phyloP scores from a whole-genome alignment of 805 yeast genomes.

The Crinitomyces ghanaensis region DNA sequence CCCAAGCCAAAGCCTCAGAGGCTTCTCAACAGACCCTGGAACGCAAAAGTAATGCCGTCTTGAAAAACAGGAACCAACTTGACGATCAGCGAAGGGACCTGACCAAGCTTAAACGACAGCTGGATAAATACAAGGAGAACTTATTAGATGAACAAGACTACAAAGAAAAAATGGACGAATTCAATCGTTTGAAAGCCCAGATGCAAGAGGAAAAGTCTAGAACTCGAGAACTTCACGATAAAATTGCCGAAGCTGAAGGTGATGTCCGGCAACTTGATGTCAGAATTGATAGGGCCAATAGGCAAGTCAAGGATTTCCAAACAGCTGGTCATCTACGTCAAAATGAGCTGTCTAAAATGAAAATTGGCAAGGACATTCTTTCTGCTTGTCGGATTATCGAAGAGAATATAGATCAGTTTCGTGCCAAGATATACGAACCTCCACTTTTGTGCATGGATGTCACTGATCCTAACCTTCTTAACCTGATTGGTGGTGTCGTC shows the following conservation, averaged over 20 bases:
- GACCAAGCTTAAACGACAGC: background rate
- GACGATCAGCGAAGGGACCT: background rate
- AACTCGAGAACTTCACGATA: slow-evolving; percentile 15
- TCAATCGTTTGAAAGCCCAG: background rate
- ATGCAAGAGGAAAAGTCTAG: background rate
- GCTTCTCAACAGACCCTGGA: slow-evolving; percentile 8
- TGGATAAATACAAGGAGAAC: background rate
- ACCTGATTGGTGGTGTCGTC: slow-evolving; percentile 46
- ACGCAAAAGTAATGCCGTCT: slow-evolving; percentile 7
- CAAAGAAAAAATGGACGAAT: no score
- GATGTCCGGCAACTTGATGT: background rate
- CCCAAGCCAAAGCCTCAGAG: no score
- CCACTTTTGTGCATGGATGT: slow-evolving; percentile 57
- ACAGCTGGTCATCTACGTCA: no score
- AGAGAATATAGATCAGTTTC: slow-evolving; percentile 28
- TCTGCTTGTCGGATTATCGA: no score
- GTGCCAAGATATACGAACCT: slow-evolving; percentile 50
- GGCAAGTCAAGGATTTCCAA: background rate
- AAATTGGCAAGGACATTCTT: no score
- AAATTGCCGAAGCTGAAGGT: slow-evolving; percentile 20
- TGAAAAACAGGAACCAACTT: background rate
- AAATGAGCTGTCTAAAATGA: no score
- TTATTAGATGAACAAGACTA: background rate
- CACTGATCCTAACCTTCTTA: slow-evolving; percentile 37
- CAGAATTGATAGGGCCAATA: background rate